These are phyloP conservation scores for Ceratocystis variospora DNA, from an alignment of 2,329 filamentous ascomycete species.

Conservation along the genomic window DNA sequence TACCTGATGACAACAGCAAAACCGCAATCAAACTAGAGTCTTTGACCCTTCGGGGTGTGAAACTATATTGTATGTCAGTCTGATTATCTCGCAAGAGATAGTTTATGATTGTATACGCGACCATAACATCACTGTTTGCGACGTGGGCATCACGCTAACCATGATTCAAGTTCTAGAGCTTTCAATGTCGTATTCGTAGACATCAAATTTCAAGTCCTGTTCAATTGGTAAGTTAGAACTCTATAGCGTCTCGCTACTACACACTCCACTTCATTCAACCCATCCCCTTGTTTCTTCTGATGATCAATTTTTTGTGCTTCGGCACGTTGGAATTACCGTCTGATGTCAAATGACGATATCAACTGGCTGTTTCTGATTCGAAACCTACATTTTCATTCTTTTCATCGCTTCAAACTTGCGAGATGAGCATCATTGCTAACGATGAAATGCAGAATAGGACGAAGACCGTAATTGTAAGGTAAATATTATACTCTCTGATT, in stretches of 20 bases:
- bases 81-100: slow-evolving; percentile 38
- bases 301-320: slow-evolving; percentile 47
- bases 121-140: neutral
- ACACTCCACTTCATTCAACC: neutral
- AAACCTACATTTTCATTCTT: slow-evolving; percentile 8
- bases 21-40: slow-evolving; percentile 98
- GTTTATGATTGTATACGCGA: slow-evolving; percentile 6
- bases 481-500: slow-evolving; percentile 19
- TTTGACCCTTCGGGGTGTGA: slow-evolving; percentile 75
- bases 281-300: slow-evolving; percentile 28
- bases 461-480: slow-evolving; percentile 13
- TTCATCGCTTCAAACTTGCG: neutral
- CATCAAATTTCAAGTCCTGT: slow-evolving; percentile 7
- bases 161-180: slow-evolving; percentile 13
- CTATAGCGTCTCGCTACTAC: neutral
- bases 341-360: slow-evolving; percentile 65
- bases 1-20: slow-evolving; percentile 66
- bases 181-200: slow-evolving; percentile 10
- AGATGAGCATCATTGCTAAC: slow-evolving; percentile 26
- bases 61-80: slow-evolving; percentile 84
- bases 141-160: neutral
- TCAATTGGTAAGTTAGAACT: slow-evolving; percentile 13
- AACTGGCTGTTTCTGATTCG: slow-evolving; percentile 72
- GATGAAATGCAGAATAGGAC: slow-evolving; percentile 19
- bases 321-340: slow-evolving; percentile 91